These are phyloP conservation scores for Diplodia sapinea DNA, from an alignment of 2,329 filamentous ascomycete species.

Conservation along the genomic window DNA sequence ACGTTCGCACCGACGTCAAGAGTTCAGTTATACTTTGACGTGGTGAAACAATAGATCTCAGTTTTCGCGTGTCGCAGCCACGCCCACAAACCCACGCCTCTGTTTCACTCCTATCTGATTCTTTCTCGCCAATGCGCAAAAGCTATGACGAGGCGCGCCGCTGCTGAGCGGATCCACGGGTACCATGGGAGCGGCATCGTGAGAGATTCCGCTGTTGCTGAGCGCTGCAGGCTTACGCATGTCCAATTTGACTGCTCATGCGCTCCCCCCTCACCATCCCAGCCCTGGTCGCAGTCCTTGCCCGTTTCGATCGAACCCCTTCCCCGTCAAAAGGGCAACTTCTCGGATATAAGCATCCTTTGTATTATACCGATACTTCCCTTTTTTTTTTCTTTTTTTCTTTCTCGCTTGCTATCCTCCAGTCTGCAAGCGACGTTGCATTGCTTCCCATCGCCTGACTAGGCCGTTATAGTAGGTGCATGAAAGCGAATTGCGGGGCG, in stretches of 20 bases:
- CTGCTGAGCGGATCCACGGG: neutral
- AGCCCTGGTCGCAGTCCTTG: neutral
- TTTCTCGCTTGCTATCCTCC: neutral
- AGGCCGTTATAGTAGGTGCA: neutral
- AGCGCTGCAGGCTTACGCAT: constrained; percentile 14
- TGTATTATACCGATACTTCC: neutral
- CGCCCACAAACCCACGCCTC: neutral
- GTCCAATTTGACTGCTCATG: constrained; percentile 12
- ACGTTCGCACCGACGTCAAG: constrained; percentile 7
- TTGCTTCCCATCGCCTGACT: constrained; percentile 10
- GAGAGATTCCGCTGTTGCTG: neutral
- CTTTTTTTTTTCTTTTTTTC: neutral
- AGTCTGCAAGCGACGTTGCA: constrained; percentile 13
- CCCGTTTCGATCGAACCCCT: neutral
- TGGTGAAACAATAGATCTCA: constrained; percentile 27
- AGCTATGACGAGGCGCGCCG: neutral
- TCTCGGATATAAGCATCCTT: neutral
- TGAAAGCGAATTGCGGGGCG: neutral
- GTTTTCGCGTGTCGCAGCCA: neutral
- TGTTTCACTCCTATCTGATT: neutral
- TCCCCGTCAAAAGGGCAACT: neutral
- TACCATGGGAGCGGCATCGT: neutral
- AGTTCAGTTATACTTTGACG: constrained; percentile 7
- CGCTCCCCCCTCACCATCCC: neutral
- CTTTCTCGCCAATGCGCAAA: neutral